A percentile compares a stretch with the other conserved stretches of the same genome.
These are phyloP conservation scores for Rhizophora mangle DNA, from an alignment of 345 rosid genomes.

Conservation along the genomic window DNA sequence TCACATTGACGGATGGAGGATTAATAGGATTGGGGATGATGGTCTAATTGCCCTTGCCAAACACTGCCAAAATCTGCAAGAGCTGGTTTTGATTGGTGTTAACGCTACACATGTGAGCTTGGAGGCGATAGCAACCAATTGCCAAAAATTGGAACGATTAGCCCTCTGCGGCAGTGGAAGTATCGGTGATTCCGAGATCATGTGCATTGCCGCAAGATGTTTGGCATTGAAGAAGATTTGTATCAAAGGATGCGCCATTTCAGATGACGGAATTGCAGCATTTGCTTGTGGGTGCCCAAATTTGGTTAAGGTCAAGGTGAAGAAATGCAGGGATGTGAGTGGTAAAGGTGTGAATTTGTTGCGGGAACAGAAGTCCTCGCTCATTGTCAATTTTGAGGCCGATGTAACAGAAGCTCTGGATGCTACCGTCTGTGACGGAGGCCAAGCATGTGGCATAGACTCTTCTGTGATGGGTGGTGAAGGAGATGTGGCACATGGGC, in stretches of 20 bases:
- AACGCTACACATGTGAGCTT: slow-evolving; percentile 59
- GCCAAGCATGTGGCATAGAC: slow-evolving; percentile 42
- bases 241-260: slow-evolving; percentile 67
- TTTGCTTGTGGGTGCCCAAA: slow-evolving; percentile 73
- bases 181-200: slow-evolving; percentile 64
- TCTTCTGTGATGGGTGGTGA: slow-evolving; percentile 21
- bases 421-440: slow-evolving; percentile 36
- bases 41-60: slow-evolving; percentile 69
- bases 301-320: slow-evolving; percentile 75
- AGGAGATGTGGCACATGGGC: slow-evolving; percentile 31
- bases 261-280: slow-evolving; percentile 62
- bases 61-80: slow-evolving; percentile 64
- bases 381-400: slow-evolving; percentile 66
- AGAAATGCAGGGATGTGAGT: slow-evolving; percentile 70
- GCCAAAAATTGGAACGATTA: slow-evolving; percentile 63
- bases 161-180: slow-evolving; percentile 74
- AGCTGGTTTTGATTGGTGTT: slow-evolving; percentile 78
- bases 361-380: slow-evolving; percentile 41
- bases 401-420: slow-evolving; percentile 36
- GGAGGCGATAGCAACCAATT: slow-evolving; percentile 48
- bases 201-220: slow-evolving; percentile 68
- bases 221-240: slow-evolving; percentile 66
- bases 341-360: slow-evolving; percentile 52
- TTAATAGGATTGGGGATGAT: slow-evolving; percentile 81
- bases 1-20: slow-evolving; percentile 86